phyloP scores from a whole-genome alignment of 805 yeast genomes.

The Schwanniomyces sp. region DNA sequence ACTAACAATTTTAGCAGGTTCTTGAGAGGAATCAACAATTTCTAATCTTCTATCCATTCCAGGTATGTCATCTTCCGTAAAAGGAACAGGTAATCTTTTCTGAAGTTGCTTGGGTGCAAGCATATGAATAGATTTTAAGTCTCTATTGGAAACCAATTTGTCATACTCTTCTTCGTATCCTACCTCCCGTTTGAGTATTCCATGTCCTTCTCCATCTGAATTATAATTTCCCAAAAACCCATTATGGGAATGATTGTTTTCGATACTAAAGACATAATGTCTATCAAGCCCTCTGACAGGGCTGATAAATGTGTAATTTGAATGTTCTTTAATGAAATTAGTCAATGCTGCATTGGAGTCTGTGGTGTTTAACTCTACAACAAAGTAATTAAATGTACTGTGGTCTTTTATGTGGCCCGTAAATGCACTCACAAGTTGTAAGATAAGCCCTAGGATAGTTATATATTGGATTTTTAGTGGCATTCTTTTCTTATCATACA shows the following conservation, averaged over 20 bases:
- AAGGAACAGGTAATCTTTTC: slow-evolving; percentile 59
- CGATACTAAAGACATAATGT: slow-evolving; percentile 65
- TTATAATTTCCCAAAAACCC: slow-evolving; percentile 34
- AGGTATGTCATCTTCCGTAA: slow-evolving; percentile 10
- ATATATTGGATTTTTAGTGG: background rate
- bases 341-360: slow-evolving; percentile 21
- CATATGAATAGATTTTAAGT: slow-evolving; percentile 51
- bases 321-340: slow-evolving; percentile 38
- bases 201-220: slow-evolving; percentile 19
- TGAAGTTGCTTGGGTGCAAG: slow-evolving; percentile 53
- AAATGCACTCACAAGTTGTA: background rate
- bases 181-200: slow-evolving; percentile 25
- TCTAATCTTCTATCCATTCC: slow-evolving; percentile 2
- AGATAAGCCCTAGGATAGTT: background rate
- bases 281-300: slow-evolving; percentile 58
- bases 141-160: slow-evolving; percentile 19
- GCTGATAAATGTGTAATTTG: slow-evolving; percentile 56
- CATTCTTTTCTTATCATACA: background rate
- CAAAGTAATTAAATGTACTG: slow-evolving; percentile 53
- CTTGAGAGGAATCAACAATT: slow-evolving; percentile 52
- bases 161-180: slow-evolving; percentile 26
- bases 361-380: slow-evolving; percentile 52
- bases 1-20: slow-evolving; percentile 43
- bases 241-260: slow-evolving; percentile 36
- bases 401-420: slow-evolving; percentile 39